These are phyloP conservation scores for Monascus purpureus DNA, from an alignment of 495 filamentous ascomycete species.

Conservation along the genomic window DNA sequence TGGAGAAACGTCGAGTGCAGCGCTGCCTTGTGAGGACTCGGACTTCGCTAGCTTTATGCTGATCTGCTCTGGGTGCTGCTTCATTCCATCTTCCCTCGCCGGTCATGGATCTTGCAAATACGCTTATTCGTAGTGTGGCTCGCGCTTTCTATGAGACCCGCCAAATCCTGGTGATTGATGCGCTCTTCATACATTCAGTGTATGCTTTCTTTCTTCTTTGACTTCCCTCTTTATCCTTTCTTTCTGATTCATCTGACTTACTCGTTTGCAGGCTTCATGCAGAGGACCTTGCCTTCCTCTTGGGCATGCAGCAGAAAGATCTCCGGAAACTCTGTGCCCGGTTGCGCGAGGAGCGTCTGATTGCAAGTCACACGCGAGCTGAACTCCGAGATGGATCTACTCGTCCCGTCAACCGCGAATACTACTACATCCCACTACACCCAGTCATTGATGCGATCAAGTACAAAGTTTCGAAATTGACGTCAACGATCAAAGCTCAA, in stretches of 20 bases:
- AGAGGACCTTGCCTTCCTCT: constrained; percentile 70
- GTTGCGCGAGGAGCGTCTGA: constrained; percentile 71
- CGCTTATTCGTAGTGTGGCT: constrained; percentile 73
- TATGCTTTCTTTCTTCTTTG: constrained; percentile 27
- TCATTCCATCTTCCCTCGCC: background rate
- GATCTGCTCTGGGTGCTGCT: background rate
- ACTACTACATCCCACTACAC: constrained; percentile 94
- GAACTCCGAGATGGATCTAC: constrained; percentile 70
- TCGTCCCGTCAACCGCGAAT: constrained; percentile 70
- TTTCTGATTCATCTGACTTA: constrained; percentile 5
- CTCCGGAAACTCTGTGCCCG: constrained; percentile 74
- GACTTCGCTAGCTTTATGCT: too few species aligned
- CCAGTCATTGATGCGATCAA: constrained; percentile 94
- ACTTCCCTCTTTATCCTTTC: too few species aligned
- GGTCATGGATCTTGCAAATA: constrained; percentile 72
- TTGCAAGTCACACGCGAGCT: constrained; percentile 64
- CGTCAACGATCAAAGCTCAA: constrained; percentile 68
- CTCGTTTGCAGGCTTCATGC: constrained; percentile 52
- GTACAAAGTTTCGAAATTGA: constrained; percentile 73
- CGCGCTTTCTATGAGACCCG: constrained; percentile 89
- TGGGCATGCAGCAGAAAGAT: constrained; percentile 79
- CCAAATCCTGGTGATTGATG: constrained; percentile 82
- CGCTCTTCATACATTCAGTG: constrained; percentile 81
- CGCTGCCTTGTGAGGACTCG: background rate
- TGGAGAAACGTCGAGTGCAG: background rate